Percentiles rank a stretch among this genome's conserved stretches.
Conservation (phyloP, 169 alveolate species). For the Prorocentrum cordatum region DNA sequence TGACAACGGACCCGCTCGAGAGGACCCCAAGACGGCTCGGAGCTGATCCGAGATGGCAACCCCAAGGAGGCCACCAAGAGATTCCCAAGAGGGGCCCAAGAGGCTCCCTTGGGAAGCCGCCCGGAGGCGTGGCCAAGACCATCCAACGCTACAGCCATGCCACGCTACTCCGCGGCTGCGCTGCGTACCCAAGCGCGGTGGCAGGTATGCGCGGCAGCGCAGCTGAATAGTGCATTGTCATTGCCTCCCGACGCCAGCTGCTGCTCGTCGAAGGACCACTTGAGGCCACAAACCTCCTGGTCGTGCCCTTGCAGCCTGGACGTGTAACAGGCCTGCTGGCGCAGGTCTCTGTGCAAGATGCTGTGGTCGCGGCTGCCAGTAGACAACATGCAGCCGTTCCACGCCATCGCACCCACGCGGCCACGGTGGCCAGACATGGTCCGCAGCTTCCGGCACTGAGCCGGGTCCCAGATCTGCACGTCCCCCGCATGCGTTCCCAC, state of each 20-base stretch:
- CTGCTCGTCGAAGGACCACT: slow-evolving; percentile 70
- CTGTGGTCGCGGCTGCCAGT: slow-evolving; percentile 88
- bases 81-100: too few species aligned
- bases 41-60: too few species aligned
- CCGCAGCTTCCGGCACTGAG: slow-evolving; percentile 72
- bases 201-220: too few species aligned
- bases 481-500: slow-evolving; percentile 84
- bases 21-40: too few species aligned
- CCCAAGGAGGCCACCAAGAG: too few species aligned
- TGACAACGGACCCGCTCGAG: too few species aligned
- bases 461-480: slow-evolving; percentile 71
- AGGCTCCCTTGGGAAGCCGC: too few species aligned
- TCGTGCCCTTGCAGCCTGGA: slow-evolving; percentile 30
- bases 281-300: slow-evolving; percentile 74
- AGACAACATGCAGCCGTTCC: slow-evolving; percentile 81
- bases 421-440: slow-evolving; percentile 84
- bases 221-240: slow-evolving; percentile 89
- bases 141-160: too few species aligned
- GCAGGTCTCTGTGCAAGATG: slow-evolving; percentile 83
- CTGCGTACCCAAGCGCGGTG: too few species aligned
- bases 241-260: slow-evolving; percentile 92
- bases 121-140: too few species aligned
- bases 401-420: slow-evolving; percentile 87
- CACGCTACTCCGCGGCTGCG: too few species aligned
- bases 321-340: slow-evolving; percentile 69